Percentiles rank a stretch among this genome's conserved stretches.
phyloP scores from a whole-genome alignment of 495 filamentous ascomycete genomes.

The Penicillium parvum region DNA sequence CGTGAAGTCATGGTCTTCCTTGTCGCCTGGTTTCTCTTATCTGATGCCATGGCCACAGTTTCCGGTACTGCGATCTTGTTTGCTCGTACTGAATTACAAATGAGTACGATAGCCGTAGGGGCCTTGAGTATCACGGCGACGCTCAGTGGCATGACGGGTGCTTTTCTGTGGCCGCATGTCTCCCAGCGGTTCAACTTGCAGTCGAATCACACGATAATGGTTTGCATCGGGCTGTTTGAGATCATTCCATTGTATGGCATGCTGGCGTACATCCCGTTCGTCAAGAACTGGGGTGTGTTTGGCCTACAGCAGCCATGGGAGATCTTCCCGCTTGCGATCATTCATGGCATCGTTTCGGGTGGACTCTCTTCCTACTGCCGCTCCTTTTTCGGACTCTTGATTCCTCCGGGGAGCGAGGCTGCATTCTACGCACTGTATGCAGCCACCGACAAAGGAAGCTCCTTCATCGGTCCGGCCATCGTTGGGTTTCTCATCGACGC shows the following conservation, averaged over 20 bases:
- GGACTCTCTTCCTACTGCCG: conserved; percentile 82
- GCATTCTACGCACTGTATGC: conserved; percentile 92
- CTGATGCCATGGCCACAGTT: conserved; percentile 83
- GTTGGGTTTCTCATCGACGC: conserved; percentile 80
- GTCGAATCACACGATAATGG: conserved; percentile 76
- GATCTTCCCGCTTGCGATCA: conserved; percentile 78
- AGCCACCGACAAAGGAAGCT: conserved; percentile 89
- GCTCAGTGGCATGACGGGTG: conserved; percentile 70
- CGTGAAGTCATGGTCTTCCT: conserved; percentile 80
- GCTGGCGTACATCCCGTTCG: conserved; percentile 73
- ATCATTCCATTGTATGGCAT: conserved; percentile 83
- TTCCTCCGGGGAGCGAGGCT: conserved; percentile 86
- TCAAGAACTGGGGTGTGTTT: conserved; percentile 65
- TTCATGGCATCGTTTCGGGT: conserved; percentile 83
- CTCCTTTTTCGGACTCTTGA: conserved; percentile 75
- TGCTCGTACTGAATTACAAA: conserved; percentile 78
- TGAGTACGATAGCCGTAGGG: conserved; percentile 70
- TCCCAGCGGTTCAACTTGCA: conserved; percentile 56
- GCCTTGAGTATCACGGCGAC: conserved; percentile 83
- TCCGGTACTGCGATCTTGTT: conserved; percentile 90
- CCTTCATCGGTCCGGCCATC: conserved; percentile 82
- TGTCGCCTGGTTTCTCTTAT: conserved; percentile 82
- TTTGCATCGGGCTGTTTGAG: conserved; percentile 79
- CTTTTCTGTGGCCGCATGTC: conserved; percentile 76
- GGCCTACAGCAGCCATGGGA: conserved; percentile 87